Evolutionary conservation across 805 yeast genomes (phyloP), one percentile per base, ranked within the genome.

Genomic region (Lipomyces yamanashiensis): DNA sequence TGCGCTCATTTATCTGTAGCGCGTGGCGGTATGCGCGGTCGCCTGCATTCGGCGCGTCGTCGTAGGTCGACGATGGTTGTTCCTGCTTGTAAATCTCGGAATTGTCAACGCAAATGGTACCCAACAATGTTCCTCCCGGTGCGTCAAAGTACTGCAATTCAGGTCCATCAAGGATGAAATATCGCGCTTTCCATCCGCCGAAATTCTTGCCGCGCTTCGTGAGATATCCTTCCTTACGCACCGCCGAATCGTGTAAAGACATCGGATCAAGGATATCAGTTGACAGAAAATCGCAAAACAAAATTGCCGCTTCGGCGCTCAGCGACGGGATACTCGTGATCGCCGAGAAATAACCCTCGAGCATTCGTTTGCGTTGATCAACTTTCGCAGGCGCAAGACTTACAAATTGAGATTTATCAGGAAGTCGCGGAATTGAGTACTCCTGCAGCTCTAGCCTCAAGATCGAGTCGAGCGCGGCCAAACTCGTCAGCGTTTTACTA

Each of bases 121-220:
- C 92, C 12, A 83, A 67, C 13, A 82, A 67, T 9, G 79, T 74
- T 1, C 89, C 89, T 33, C 84, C 84, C 2, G 85, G 85, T 6
- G 71, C 67, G 47, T 89, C 93, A 67, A 79, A 83, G 23, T 87
- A 78, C 58, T 83, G 84, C 55, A 89, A 76, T 37, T 72, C 75
- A 2, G 86, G 84, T 0, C 87, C 87, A 63, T 85, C 87, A 19
- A 87, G 80, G 49, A 84, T 84, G 73, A 88, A 88, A 80, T 87
- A 87, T 56, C 90, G 76, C 4, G 85, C 80, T 71, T 85, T 87
- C 96, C 96, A 89, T 39, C 79, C 77, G 2, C 87, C 87, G 59
- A 86, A 76, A 8, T 90, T 87, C 70, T 87, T 87, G 58, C 85
- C 84, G 51, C 88, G 80, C 64, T 89, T 82, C 13, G 88, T 75